Conservation (phyloP, 73 alveolate genomes). For the Paramecium tetraurelia region DNA sequence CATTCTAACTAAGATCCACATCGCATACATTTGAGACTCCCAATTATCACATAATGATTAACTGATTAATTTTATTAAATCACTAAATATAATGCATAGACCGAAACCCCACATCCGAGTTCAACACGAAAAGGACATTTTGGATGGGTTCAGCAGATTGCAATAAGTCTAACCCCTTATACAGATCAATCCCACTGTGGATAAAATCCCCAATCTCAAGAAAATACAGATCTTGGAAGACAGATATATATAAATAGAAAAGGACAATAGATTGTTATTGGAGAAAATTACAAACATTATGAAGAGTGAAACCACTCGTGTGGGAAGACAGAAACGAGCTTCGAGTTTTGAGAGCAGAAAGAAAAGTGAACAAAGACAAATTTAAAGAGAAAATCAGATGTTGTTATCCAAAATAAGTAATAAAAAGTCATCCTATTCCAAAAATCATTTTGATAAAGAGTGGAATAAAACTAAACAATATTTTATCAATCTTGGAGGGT, state of each 20-base stretch:
- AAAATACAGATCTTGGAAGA: background rate
- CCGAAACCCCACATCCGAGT: background rate
- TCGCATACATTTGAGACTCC: background rate
- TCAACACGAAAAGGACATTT: background rate
- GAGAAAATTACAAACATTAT: background rate
- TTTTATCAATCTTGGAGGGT: background rate
- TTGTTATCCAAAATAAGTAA: background rate
- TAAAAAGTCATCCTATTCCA: background rate
- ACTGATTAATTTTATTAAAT: background rate
- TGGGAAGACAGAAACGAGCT: background rate
- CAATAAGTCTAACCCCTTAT: background rate
- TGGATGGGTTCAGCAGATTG: background rate
- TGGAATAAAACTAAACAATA: background rate
- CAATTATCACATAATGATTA: background rate
- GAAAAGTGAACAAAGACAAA: background rate
- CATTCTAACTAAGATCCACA: background rate
- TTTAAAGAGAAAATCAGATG: background rate
- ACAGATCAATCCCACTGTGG: background rate
- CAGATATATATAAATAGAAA: background rate
- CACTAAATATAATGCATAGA: background rate
- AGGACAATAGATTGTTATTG: background rate
- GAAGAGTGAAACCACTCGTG: background rate
- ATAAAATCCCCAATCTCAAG: background rate
- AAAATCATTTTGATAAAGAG: background rate
- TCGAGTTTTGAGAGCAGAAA: background rate